Base-by-base conservation (phyloP, 2,329 filamentous ascomycete species). In the Fusarium sp. region DNA sequence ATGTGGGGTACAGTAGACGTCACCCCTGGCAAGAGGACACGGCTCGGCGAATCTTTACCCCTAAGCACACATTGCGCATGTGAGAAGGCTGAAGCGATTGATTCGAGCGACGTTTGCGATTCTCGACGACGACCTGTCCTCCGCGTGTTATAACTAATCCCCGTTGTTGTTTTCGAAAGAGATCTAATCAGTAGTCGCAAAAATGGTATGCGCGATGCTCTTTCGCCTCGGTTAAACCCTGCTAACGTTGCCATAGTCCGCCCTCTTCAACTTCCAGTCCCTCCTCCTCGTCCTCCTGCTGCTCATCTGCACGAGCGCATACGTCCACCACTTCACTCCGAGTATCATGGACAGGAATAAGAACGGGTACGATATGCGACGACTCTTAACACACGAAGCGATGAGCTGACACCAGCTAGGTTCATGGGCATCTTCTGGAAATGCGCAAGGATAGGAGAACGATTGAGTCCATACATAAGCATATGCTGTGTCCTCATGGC, bases 211-310 rank as follows among this genome's bases (percentile, higher is more conserved):
- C 15, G 38, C n/a, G 17, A 33, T 56, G 25, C 50, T 63, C 7
- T 2, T 17, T 25, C 27, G 15, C 10, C n/a, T n/a, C 25, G 37
- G 52, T 20, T 25, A 17, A 17, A 22, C 43, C 38, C 37, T 63
- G 25, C 72, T 78, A 68, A 78, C 69, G 38, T 17, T 37, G 17
- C 22, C 30, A 32, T 80, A 98, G 97, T 94, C 97, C 69, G 97
- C 97, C 65, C 93, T 99, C 80, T 98, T 99, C 92, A 98, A 98
- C 86, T 98, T 99, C 87, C 95, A 98, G 85, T 97, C 95, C 68
- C 93, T 98, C 78, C 90, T 99, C 78, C 91, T 98, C 79, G 96
- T 98, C 76, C 91, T 99, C 79, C 91, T 99, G 61, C 93, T 99
- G 77, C 91, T 97, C 78, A 97, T 98, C 81, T 99, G 97, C 89